Percentiles rank a stretch among this genome's conserved stretches.
phyloP scores from a whole-genome alignment of 176 grass and related monocot genomes.

The Triticum urartu region DNA sequence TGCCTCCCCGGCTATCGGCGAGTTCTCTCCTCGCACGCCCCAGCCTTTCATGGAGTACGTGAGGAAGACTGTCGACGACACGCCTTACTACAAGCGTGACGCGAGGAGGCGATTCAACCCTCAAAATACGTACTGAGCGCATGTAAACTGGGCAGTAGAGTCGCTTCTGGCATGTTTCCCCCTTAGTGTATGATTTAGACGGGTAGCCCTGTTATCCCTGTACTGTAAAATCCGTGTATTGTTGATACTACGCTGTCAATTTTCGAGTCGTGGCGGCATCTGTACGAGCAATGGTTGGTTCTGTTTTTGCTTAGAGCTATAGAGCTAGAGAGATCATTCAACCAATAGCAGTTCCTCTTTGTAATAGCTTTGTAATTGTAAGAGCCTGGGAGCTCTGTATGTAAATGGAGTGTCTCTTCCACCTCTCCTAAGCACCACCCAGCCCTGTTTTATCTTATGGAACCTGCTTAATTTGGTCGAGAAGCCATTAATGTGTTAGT shows the following conservation, averaged over 20 bases:
- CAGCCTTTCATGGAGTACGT: slow-evolving; percentile 93
- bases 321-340: too few species aligned
- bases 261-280: slow-evolving; percentile 32
- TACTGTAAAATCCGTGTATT: background rate
- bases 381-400: background rate
- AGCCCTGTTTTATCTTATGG: too few species aligned
- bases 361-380: background rate
- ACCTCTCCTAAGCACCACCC: too few species aligned
- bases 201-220: slow-evolving; percentile 7
- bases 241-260: slow-evolving; percentile 17
- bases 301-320: background rate
- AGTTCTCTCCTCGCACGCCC: slow-evolving; percentile 56
- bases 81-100: slow-evolving; percentile 79
- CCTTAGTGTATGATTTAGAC: background rate
- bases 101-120: slow-evolving; percentile 72
- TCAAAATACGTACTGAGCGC: slow-evolving; percentile 70
- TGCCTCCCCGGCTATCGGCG: slow-evolving; percentile 22
- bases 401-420: too few species aligned
- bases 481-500: too few species aligned
- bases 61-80: slow-evolving; percentile 88
- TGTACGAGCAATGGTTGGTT: background rate
- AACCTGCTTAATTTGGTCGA: too few species aligned
- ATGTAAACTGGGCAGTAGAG: background rate
- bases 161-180: background rate
- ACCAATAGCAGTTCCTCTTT: background rate